Evolutionary conservation across 805 yeast species (phyloP).

Genomic region (Brettanomyces nanus): DNA sequence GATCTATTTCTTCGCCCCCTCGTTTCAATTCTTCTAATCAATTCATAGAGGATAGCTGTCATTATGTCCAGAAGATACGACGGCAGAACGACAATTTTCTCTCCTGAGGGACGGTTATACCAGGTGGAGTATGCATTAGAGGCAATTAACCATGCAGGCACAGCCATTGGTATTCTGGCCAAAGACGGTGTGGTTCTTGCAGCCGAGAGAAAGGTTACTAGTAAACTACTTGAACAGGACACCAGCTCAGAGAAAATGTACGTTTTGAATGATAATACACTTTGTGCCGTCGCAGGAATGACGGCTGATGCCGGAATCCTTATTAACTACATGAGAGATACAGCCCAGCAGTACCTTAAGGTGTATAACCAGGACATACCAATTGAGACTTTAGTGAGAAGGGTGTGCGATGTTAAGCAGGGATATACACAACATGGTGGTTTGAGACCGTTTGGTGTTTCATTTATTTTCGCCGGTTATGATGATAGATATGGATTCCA

Average conservation of each 20-base stretch:
- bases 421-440: conserved; percentile 99
- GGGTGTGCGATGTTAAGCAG: conserved; percentile 88
- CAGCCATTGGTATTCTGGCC: conserved; percentile 71
- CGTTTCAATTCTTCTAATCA: too few species aligned
- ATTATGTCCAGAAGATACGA: conserved; percentile 98
- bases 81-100: conserved; percentile 95
- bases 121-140: conserved; percentile 94
- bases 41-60: too few species aligned
- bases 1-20: too few species aligned
- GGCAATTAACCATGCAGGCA: conserved; percentile 77
- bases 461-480: conserved; percentile 91
- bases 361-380: conserved; percentile 90
- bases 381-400: conserved; percentile 82
- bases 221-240: conserved; percentile 89
- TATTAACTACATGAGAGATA: conserved; percentile 76
- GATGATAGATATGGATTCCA: conserved; percentile 89
- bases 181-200: conserved; percentile 89
- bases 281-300: conserved; percentile 97
- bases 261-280: conserved; percentile 55
- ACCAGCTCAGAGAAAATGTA: conserved; percentile 90
- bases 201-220: conserved; percentile 92
- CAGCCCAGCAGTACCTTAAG: conserved; percentile 78
- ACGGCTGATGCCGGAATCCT: conserved; percentile 94
- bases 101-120: conserved; percentile 97
- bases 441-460: conserved; percentile 95